Percentiles rank a stretch among this genome's conserved stretches.
Conservation (phyloP, 2,329 filamentous ascomycete species). For the Xylaria sp. region DNA sequence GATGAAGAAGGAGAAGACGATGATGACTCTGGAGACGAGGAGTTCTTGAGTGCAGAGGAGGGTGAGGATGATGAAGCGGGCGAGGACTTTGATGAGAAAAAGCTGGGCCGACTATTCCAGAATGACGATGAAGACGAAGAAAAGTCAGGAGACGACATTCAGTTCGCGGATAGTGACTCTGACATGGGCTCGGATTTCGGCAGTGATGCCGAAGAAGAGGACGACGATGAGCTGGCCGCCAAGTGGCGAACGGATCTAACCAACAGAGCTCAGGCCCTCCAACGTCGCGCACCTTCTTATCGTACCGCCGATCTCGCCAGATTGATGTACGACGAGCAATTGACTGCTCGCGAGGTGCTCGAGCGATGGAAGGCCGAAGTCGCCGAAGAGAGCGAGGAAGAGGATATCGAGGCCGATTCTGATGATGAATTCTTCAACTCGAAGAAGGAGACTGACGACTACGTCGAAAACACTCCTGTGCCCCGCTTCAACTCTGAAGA, state of each 20-base stretch:
- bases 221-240: conserved; percentile 64
- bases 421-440: conserved; percentile 63
- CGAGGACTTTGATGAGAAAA: conserved; percentile 53
- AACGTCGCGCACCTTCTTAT: conserved; percentile 68
- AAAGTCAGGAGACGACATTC: conserved; percentile 59
- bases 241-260: conserved; percentile 87
- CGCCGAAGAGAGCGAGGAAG: conserved; percentile 53
- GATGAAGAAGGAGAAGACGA: conserved; percentile 48
- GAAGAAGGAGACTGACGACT: conserved; percentile 60
- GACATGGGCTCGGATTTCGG: conserved; percentile 72
- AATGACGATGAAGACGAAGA: conserved; percentile 42
- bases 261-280: conserved; percentile 63
- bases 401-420: conserved; percentile 53
- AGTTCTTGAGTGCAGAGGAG: conserved; percentile 49
- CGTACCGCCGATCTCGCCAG: conserved; percentile 77
- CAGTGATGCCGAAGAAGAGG: conserved; percentile 9
- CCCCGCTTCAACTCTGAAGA: conserved; percentile 57
- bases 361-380: conserved; percentile 72
- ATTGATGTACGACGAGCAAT: conserved; percentile 78
- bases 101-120: conserved; percentile 57
- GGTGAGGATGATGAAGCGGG: conserved; percentile 37
- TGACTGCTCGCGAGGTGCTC: conserved; percentile 71
- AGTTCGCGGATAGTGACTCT: conserved; percentile 94
- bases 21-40: conserved; percentile 49
- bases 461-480: conserved; percentile 71